Conservation (phyloP, 805 yeast species). For the Candida nemodendra region DNA sequence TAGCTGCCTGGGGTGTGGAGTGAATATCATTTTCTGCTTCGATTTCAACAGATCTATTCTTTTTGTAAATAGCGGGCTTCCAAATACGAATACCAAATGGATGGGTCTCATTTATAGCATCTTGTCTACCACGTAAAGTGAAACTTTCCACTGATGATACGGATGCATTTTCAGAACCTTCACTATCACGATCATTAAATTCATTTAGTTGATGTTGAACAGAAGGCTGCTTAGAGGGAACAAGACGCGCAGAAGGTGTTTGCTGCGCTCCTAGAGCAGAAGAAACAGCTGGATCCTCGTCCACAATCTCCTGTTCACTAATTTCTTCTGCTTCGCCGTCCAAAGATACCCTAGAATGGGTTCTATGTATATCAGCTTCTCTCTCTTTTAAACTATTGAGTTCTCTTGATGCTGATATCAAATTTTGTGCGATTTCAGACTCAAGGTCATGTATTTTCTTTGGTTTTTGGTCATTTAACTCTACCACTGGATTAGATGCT, state of each 20-base stretch:
- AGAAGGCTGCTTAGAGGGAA: conserved; percentile 1
- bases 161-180: conserved; percentile 36
- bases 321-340: conserved; percentile 15
- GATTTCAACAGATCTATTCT: conserved; percentile 83
- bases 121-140: conserved; percentile 88
- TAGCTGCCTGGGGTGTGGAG: conserved; percentile 52
- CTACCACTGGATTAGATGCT: conserved; percentile 1
- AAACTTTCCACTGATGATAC: conserved; percentile 69
- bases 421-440: conserved; percentile 25
- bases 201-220: conserved; percentile 13
- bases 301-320: conserved; percentile 10
- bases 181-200: conserved; percentile 19
- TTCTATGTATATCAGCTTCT: conserved; percentile 28
- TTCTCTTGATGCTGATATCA: conserved; percentile 25
- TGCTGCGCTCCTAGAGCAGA: too few relatives aligned
- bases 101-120: conserved; percentile 93
- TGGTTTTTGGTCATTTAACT: conserved; percentile 7
- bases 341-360: conserved; percentile 11
- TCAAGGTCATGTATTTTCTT: conserved; percentile 27
- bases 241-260: too few relatives aligned
- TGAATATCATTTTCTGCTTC: conserved; percentile 94
- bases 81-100: conserved; percentile 98
- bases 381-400: conserved; percentile 26
- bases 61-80: conserved; percentile 97
- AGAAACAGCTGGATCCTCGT: conserved; percentile 14